Evolutionary conservation across 352 stramenopile genomes (phyloP).

Genomic region (Phytophthora pseudosyringae): DNA sequence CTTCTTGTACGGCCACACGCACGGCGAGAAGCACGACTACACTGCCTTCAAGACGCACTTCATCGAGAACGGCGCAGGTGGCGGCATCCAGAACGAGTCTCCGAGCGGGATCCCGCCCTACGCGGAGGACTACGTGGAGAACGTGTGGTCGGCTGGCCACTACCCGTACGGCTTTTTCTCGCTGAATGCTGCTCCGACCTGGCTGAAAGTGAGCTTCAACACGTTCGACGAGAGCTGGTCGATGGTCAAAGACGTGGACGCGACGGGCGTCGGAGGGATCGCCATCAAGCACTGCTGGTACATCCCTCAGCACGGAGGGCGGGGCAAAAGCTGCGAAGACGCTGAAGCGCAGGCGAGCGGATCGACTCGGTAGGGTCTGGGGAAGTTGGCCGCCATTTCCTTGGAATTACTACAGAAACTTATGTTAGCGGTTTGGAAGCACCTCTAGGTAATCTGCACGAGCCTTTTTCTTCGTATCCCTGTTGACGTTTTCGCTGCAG

Average conservation of each 20-base stretch:
- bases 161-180: slow-evolving; percentile 81
- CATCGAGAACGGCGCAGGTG: slow-evolving; percentile 78
- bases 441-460: no score
- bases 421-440: no score
- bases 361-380: slow-evolving; percentile 6
- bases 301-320: slow-evolving; percentile 46
- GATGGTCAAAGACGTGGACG: slow-evolving; percentile 54
- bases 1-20: slow-evolving; percentile 76
- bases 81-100: slow-evolving; percentile 77
- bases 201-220: slow-evolving; percentile 66
- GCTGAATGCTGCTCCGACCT: slow-evolving; percentile 61
- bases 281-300: slow-evolving; percentile 77
- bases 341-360: slow-evolving; percentile 31
- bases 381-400: background rate
- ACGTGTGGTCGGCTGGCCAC: slow-evolving; percentile 66
- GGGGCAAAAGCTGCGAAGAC: slow-evolving; percentile 49
- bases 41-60: slow-evolving; percentile 70
- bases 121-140: slow-evolving; percentile 62
- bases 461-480: background rate
- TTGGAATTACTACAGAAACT: background rate
- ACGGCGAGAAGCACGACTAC: slow-evolving; percentile 82
- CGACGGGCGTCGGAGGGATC: slow-evolving; percentile 59
- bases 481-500: background rate
- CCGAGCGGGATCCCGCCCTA: slow-evolving; percentile 71
- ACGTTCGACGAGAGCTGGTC: slow-evolving; percentile 73